Base-by-base conservation (phyloP, 305 asterid species). In the Fraxinus nigra region DNA sequence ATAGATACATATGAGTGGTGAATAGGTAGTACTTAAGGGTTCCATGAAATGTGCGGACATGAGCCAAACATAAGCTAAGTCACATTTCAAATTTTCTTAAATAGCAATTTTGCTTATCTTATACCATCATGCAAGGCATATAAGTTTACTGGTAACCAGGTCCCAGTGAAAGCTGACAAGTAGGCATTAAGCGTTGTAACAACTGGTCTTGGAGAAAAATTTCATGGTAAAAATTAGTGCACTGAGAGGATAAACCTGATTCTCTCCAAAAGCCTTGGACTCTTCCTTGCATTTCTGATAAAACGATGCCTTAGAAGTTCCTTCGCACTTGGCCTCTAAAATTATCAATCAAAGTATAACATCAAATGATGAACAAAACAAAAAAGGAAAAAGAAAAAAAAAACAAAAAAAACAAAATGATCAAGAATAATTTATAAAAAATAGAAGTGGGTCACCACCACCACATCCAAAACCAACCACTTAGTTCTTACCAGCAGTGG, bases 231-330 rank as follows among this genome's bases (percentile, higher is more conserved):
- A 81, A 35, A 75, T 69, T 35, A 56, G 43, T 77, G 81, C 20
- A 63, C 32, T 46, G 82, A 83, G 73, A 74, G 82, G 61, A 86
- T 78, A 75, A 43, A 95, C 98, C 97, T 93, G 95, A 95, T 95
- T 90, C 97, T 89, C 90, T 93, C 98, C 87, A 91, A 84, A 84
- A 95, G 97, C 89, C 90, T 90, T 48, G 98, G 95, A 85, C 95
- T 93, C 91, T 89, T 95, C 88, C 98, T 88, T 69, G 97, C 98
- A 85, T 87, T 93, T 92, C 90, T 90, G 81, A 95, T 88, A 84
- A 95, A 93, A 24, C 98, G 97, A 83, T 91, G 97, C 92, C 90
- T 95, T 77, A 93, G 89, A 78, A 95, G 94, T 84, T 95, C 98
- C 92, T 88, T 95, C 11, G 98, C 98, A 89, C 97, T 92, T 87